Base-by-base conservation (phyloP, 192 early-diverging fungal species). In the Helicostylum pulchrum region DNA sequence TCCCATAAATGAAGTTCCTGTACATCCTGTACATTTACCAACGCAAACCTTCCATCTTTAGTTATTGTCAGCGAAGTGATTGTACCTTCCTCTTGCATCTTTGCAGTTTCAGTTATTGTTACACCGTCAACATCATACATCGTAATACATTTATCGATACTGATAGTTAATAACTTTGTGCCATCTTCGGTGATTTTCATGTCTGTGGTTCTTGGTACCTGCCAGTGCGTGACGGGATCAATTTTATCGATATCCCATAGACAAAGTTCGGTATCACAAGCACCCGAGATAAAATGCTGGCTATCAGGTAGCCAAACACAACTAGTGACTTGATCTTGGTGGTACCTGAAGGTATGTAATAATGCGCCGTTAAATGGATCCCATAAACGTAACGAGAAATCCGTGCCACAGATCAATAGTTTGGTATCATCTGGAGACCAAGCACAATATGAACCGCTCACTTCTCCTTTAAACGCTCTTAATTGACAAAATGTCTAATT, bases 1-100 rank as follows among this genome's bases (percentile, higher is more conserved):
- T 95, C 86, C 94, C 95, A 98, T 66, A 98, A 72, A 72, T 96
- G 92, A 44, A 97, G 88, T 62, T 91, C 90, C 68, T 93, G 77
- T 3, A 73, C 48, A 68, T 74, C 54, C 32, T 81, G 71, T n/a
- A 76, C 67, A 55, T 83, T 92, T 51, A 87, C 84, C 43, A 85
- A 65, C 51, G 85, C 86, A 72, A 78, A 80, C 36, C 71, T 70
- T 4, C 82, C 76, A 67, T 94, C 87, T 0, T 84, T 65, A 2
- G 81, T 83, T n/a, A 91, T 67, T 10, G 63, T 68, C 36, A 95
- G 64, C 5, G 88, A 91, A 34, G 88, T 91, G 49, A 91, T 87
- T 19, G 69, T 71, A 44, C 83, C 80, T 1, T 32, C 58, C 61
- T 88, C 86, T 32, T 71, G 54, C 0, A 86, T 54, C 12, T 67